Evolutionary conservation across 805 yeast species (phyloP), one percentile per base, ranked within the genome.

Genomic region (Starmerella scarabaei): DNA sequence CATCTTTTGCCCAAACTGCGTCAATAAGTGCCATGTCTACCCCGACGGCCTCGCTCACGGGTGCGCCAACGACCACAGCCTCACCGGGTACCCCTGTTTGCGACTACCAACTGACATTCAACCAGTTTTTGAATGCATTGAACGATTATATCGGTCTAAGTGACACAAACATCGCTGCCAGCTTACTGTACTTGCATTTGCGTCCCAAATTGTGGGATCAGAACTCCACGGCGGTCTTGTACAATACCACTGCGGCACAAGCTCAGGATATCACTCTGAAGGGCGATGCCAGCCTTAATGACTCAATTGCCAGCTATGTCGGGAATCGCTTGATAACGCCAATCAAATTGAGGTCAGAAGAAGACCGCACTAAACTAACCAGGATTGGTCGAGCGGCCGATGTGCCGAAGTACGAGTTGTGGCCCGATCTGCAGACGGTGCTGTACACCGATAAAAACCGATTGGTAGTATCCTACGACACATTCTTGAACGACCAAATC

Each of bases 131-230:
- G 14, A 12, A 36, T 0, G 48, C 53, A 0, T 32, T 75, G 1
- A 40, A 58, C 23, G 35, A 35, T 0, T 73, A 63, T 49, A 44
- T 72, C 3, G 29, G 28, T 0, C 53, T 43, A 3, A 69, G 76
- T 1, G 66, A 73, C 41, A 68, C 69, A 14, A 63, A 65, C 36
- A 46, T 73, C 19, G 62, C 64, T 5, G 73, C 69, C 1, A 65
- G 70, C 48, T 37, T 68, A 19, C 16, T 75, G 12, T 56, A 62
- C 12, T 29, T 75, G 9, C 64, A 64, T 30, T 34, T 72, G 17
- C 50, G 56, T 7, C 53, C 51, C 3, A 33, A 37, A 20, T 8
- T 34, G 5, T 48, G 51, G 51, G 4, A 4, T 5, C 18, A 12
- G 14, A 15, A 15, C 6, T 14, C 20, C 26, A 23, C 26, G 7